Conservation (phyloP, 495 filamentous ascomycete genomes). For the Penicillium angulare region DNA sequence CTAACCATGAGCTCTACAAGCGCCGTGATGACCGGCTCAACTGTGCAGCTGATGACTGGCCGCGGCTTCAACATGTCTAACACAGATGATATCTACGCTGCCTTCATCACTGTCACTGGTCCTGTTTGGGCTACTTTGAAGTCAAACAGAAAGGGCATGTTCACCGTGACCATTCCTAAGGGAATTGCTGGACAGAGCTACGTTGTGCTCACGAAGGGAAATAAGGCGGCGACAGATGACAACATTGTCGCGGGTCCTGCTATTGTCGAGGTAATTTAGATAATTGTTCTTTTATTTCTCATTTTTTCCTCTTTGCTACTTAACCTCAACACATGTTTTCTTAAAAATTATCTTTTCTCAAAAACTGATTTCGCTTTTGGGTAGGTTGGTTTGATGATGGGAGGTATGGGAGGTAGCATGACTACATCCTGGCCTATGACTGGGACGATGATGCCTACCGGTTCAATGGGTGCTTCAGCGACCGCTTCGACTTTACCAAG, state of each 20-base stretch:
- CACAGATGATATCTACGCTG: slow-evolving; percentile 12
- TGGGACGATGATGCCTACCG: too few species aligned
- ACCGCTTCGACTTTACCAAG: too few species aligned
- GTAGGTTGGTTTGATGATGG: too few species aligned
- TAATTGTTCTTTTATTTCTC: too few species aligned
- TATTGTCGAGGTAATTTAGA: slow-evolving; percentile 32
- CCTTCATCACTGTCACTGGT: slow-evolving; percentile 41
- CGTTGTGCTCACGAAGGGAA: slow-evolving; percentile 33
- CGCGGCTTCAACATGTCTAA: slow-evolving; percentile 16
- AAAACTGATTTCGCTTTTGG: too few species aligned
- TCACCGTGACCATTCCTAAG: slow-evolving; percentile 31
- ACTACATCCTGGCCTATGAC: too few species aligned
- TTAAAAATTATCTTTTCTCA: too few species aligned
- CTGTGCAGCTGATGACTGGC: slow-evolving; percentile 13
- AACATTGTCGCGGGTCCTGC: slow-evolving; percentile 36
- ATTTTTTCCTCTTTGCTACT: too few species aligned
- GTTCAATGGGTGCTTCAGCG: too few species aligned
- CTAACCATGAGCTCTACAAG: slow-evolving; percentile 22
- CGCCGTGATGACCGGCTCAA: slow-evolving; percentile 15
- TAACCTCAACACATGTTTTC: too few species aligned
- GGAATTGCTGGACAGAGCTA: slow-evolving; percentile 37
- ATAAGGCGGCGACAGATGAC: slow-evolving; percentile 19
- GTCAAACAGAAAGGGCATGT: slow-evolving; percentile 27
- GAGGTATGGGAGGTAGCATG: too few species aligned
- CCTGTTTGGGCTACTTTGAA: slow-evolving; percentile 27